Evolutionary conservation across 164 flowering plant genomes (phyloP).

Genomic region (Echeveria elegans): DNA sequence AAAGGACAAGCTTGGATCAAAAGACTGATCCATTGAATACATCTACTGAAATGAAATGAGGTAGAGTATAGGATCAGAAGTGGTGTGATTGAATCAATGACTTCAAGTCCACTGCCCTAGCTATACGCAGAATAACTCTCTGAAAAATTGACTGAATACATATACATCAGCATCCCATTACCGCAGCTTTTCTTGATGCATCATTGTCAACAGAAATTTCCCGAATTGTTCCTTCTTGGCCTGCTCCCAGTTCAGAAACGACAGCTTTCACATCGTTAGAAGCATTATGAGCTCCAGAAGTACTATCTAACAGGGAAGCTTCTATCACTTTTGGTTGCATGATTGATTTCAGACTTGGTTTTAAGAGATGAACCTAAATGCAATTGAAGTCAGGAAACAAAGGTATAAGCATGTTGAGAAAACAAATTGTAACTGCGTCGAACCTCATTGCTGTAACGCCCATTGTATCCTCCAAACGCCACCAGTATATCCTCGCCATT

Average conservation of each 20-base stretch:
- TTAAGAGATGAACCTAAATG: constrained; percentile 71
- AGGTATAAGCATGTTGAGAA: background rate
- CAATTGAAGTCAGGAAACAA: constrained; percentile 10
- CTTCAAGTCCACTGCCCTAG: too few species aligned
- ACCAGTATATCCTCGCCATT: constrained; percentile 82
- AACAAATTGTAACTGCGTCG: background rate
- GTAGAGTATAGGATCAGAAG: too few species aligned
- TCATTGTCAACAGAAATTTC: constrained; percentile 79
- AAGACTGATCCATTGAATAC: background rate
- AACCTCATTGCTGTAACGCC: constrained; percentile 95
- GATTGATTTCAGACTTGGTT: constrained; percentile 88
- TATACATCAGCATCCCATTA: constrained; percentile 15
- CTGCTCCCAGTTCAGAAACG: constrained; percentile 65
- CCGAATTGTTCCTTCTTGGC: constrained; percentile 76
- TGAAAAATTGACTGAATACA: background rate
- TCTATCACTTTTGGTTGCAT: constrained; percentile 62
- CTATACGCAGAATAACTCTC: too few species aligned
- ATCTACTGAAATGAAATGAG: too few species aligned
- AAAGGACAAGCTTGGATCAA: too few species aligned
- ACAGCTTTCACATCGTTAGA: constrained; percentile 70
- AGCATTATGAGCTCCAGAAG: constrained; percentile 59
- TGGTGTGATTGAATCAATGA: too few species aligned
- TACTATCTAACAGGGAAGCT: constrained; percentile 62
- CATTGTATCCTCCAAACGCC: constrained; percentile 98
- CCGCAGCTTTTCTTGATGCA: constrained; percentile 52